Evolutionary conservation across 1,284 basidiomycete genomes (phyloP), one percentile per base, ranked within the genome.

Genomic region (Cryptococcus floricola): DNA sequence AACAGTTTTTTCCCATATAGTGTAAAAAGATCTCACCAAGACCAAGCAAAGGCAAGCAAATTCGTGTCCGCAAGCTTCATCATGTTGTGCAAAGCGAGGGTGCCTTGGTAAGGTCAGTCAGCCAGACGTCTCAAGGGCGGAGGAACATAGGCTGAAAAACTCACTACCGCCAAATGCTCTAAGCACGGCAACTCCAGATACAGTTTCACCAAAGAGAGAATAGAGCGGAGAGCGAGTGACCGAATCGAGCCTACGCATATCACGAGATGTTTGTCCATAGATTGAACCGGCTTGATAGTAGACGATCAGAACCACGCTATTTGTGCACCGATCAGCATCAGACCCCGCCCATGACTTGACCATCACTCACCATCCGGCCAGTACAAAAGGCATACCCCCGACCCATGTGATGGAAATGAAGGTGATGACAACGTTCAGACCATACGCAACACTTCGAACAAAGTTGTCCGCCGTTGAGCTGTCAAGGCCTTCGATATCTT

Each of bases 401-500:
- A 91, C 83, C 53, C 85, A 77, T 50, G 85, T 87, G 60, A 95
- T 83, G n/a, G 89, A 87, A 31, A 65, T 52, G 50, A 77, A 63
- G 0, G 74, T 77, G 28, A 71, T 66, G 8, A 71, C 16, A 9
- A 79, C 74, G 28, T 73, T 74, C 4, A 80, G 67, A 10, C 62
- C 71, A 58, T 79, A 80, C 48, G 86, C 83, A 47, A 88, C 75
- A 63, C 85, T 89, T 56, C 87, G 64, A 1, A 70, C 63, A 53
- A 69, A 88, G 73, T 92, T 87, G 71, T 95, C 91, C 2, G 91
- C 85, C 57, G 92, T 82, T 55, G 76, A 85, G 59, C 89, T 91
- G 72, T 97, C 92, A 50, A 95, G 85, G 27, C 87, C 88, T 79
- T 96, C 92, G 57, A 95, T 90, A 70, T 96, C 93, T 73, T 96